A percentile compares a stretch with the other conserved stretches of the same genome.
Conservation (phyloP, 345 rosid genomes). For the Hibiscus trionum region DNA sequence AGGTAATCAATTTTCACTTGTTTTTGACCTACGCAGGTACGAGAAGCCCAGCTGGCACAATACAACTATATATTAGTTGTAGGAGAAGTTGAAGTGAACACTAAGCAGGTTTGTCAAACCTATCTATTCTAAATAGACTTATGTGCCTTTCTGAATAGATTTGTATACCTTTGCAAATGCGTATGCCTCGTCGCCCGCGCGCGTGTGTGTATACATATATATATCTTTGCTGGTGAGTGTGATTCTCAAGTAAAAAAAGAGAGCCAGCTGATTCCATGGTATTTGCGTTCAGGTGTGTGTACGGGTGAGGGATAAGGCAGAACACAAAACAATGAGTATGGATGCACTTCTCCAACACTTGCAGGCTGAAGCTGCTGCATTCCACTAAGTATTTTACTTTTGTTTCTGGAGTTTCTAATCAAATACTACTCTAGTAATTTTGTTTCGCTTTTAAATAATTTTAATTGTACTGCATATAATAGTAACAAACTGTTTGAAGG, state of each 20-base stretch:
- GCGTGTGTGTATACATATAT: background rate
- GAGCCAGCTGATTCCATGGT: background rate
- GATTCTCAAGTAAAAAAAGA: background rate
- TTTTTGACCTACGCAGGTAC: constrained; percentile 36
- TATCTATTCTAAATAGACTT: background rate
- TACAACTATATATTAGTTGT: constrained; percentile 93
- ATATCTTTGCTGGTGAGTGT: background rate
- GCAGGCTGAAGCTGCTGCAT: constrained; percentile 26
- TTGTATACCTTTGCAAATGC: background rate
- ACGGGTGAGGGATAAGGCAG: constrained; percentile 61
- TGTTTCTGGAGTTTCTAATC: background rate
- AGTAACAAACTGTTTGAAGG: background rate
- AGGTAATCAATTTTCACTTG: background rate
- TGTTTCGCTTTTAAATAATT: no score
- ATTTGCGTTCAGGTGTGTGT: constrained; percentile 56
- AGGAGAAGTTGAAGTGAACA: constrained; percentile 73
- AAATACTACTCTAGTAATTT: background rate
- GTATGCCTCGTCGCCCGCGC: background rate
- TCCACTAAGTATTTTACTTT: background rate
- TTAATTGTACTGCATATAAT: no score
- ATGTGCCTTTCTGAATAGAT: background rate
- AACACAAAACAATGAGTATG: constrained; percentile 46
- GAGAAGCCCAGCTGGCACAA: constrained; percentile 81
- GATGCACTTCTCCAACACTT: constrained; percentile 53
- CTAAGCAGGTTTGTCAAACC: constrained; percentile 60